A percentile compares a stretch with the other conserved stretches of the same genome.
Conservation (phyloP, 257 asterid genomes). For the Solanum lycopersicoides region DNA sequence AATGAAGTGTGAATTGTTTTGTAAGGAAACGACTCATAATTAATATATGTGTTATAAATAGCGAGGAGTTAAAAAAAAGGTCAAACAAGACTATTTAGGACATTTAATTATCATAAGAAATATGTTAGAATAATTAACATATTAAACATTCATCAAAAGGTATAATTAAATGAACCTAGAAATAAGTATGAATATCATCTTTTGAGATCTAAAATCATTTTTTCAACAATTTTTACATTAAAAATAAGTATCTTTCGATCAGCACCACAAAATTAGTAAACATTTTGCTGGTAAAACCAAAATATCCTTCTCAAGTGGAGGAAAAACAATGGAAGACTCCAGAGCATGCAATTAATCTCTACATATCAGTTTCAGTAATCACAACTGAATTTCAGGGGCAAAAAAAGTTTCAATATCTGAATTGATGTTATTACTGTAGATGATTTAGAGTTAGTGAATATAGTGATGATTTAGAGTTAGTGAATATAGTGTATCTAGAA, state of each 20-base stretch:
- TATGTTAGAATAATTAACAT: no score
- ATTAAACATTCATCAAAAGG: no score
- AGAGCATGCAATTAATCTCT: background rate
- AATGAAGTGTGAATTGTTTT: no score
- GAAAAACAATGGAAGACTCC: background rate
- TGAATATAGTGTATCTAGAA: no score
- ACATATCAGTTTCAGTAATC: background rate
- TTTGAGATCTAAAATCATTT: no score
- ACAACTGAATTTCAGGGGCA: background rate
- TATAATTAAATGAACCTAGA: no score
- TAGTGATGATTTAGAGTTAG: background rate
- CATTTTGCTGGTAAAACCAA: background rate
- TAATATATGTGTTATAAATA: no score
- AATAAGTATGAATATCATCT: no score
- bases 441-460: background rate
- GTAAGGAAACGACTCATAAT: no score
- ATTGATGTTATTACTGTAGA: background rate
- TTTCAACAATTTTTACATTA: background rate
- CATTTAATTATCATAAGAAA: no score
- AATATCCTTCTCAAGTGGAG: background rate
- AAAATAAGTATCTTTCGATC: background rate
- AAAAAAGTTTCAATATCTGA: background rate
- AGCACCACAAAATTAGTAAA: background rate
- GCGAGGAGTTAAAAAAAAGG: no score
- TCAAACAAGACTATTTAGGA: no score